A percentile compares a stretch with the other conserved stretches of the same genome.
Conservation (phyloP, 2,329 filamentous ascomycete genomes). For the Verticillium albo-atrum region DNA sequence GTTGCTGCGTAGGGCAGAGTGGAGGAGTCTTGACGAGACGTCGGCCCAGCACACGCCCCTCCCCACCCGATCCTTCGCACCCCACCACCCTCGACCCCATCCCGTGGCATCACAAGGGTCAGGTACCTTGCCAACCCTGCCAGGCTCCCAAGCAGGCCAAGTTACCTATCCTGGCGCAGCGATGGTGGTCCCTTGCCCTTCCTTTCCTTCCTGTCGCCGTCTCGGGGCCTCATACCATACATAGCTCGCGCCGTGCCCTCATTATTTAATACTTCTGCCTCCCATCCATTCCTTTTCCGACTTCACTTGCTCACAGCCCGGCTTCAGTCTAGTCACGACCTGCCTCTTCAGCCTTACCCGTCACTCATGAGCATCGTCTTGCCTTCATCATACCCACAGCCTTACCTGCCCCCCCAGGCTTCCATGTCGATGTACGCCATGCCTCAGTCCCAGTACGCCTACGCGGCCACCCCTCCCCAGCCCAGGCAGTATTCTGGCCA, state of each 20-base stretch:
- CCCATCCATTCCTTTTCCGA: neutral
- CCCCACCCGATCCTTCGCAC: neutral
- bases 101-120: neutral
- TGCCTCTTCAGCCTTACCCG: neutral
- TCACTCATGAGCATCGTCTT: neutral
- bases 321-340: neutral
- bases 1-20: neutral
- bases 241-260: neutral
- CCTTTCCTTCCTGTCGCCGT: neutral
- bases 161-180: neutral
- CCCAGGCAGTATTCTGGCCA: conserved; percentile 67
- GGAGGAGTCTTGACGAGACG: neutral
- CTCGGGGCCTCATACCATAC: neutral
- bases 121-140: neutral
- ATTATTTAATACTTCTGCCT: neutral
- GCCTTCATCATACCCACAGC: neutral
- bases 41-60: neutral
- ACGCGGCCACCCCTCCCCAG: conserved; percentile 30
- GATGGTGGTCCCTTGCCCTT: neutral
- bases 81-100: neutral
- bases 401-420: neutral
- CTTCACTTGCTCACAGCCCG: neutral
- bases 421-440: conserved; percentile 34
- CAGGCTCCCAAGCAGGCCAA: neutral
- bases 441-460: conserved; percentile 31